Evolutionary conservation across 257 asterid species (phyloP).

Genomic region (Nyctanthes arbortristis): DNA sequence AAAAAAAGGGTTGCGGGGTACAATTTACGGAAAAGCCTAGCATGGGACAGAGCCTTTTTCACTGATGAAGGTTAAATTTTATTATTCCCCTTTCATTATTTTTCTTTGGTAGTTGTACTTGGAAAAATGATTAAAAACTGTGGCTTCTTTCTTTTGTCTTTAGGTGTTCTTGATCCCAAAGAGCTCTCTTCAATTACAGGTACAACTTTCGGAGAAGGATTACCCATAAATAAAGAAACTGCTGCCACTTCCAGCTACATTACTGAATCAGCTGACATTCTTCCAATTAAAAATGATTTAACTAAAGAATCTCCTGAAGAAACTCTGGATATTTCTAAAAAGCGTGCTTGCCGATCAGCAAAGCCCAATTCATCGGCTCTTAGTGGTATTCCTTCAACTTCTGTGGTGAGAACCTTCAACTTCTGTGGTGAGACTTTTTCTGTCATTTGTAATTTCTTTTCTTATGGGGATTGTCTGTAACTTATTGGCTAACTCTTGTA

Average conservation of each 20-base stretch:
- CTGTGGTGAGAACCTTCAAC: slow-evolving; percentile 46
- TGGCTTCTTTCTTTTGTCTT: slow-evolving; percentile 20
- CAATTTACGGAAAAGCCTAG: slow-evolving; percentile 86
- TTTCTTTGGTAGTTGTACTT: slow-evolving; percentile 2
- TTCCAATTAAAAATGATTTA: slow-evolving; percentile 28
- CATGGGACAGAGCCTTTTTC: slow-evolving; percentile 93
- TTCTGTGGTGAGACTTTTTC: slow-evolving; percentile 46
- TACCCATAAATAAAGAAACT: slow-evolving; percentile 45
- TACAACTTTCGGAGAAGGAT: slow-evolving; percentile 48
- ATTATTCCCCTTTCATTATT: slow-evolving; percentile 7
- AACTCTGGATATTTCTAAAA: slow-evolving; percentile 28
- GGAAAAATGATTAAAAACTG: slow-evolving; percentile 2
- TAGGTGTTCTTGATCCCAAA: slow-evolving; percentile 85
- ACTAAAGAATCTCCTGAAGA: slow-evolving; percentile 33
- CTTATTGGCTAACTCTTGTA: slow-evolving; percentile 16
- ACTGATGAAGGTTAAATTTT: slow-evolving; percentile 78
- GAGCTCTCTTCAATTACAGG: slow-evolving; percentile 83
- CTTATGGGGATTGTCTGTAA: slow-evolving; percentile 13
- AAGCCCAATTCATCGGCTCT: slow-evolving; percentile 44
- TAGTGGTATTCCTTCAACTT: slow-evolving; percentile 30
- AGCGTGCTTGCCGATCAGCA: slow-evolving; percentile 31
- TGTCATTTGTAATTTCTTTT: slow-evolving; percentile 7
- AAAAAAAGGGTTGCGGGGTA: slow-evolving; percentile 72
- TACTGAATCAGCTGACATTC: slow-evolving; percentile 23
- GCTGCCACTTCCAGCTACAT: slow-evolving; percentile 26